Evolutionary conservation across 73 alveolate species (phyloP), one percentile per base, ranked within the genome.

Genomic region (Symbiodinium pilosum): DNA sequence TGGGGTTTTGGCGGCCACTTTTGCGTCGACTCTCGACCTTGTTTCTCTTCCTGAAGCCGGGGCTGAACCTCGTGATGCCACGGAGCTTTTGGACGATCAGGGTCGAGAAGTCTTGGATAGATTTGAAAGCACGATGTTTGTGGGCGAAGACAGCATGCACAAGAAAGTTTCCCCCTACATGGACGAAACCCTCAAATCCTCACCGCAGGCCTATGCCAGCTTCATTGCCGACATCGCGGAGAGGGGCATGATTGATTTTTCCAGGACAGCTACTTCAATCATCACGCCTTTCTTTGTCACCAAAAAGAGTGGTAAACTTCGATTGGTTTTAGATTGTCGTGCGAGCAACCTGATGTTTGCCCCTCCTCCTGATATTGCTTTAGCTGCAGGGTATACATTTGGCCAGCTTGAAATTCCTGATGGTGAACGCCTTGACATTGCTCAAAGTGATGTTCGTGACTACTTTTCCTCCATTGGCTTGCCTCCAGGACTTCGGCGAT

Each of bases 371-470:
- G 56, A 18, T 32, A 16, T 86, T 11, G 93, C 93, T 1, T 26
- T 52, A 3, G 83, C 56, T 2, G 83, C 93, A 28, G 93, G 93
- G 9, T 11, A 43, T 4, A 34, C 93, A 5, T 86, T 71, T 71
- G 32, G 40, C 8, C 93, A 86, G 41, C 41, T 86, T 6, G 20
- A 16, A n/a, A 4, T 86, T 3, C 93, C 93, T 6, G 77, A 30
- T 2, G 93, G 83, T 1, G 40, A 32, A 8, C 21, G 11, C 14
- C 43, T 86, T n/a, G 34, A 3, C 41, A 30, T 86, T 30, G 93
- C 93, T 1, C 93, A 86, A 73, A 51, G 83, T 20, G 93, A 86
- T 54, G 52, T 84, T 24, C 59, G 68, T 38, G 93, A 86, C 83
- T 86, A 86, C 56, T 86, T 86, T 64, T 84, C 42, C 30, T 26